phyloP scores from a whole-genome alignment of 495 filamentous ascomycete genomes.

The Hyaloscypha finlandica region DNA sequence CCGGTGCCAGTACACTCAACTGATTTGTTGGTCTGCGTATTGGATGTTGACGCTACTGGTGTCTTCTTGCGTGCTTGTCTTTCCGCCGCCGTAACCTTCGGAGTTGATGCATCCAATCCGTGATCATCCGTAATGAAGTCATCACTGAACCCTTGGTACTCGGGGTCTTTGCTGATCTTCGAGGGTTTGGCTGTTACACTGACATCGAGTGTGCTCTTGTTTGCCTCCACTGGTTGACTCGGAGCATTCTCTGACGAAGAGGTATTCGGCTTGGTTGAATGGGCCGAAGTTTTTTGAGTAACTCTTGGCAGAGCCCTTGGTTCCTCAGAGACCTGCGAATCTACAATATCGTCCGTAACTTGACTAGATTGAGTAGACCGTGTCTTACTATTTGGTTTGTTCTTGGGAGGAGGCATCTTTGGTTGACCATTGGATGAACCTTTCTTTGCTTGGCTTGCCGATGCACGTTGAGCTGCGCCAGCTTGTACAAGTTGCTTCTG shows the following conservation, averaged over 20 bases:
- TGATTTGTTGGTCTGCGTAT: not conserved
- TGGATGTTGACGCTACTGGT: not conserved
- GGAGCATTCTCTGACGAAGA: not conserved
- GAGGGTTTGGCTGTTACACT: not conserved
- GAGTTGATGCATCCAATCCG: conserved; percentile 6
- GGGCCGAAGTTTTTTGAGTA: not conserved
- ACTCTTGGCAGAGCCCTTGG: not conserved
- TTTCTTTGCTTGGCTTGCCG: not conserved
- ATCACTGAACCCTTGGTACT: not conserved
- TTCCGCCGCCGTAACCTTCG: not conserved
- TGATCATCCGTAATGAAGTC: conserved; percentile 3
- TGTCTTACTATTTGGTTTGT: not conserved
- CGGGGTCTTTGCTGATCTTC: not conserved
- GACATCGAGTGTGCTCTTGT: not conserved
- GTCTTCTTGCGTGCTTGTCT: not conserved
- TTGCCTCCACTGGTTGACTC: not conserved
- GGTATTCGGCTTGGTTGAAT: too few species aligned
- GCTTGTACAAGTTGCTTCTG: not conserved
- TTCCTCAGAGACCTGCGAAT: not conserved
- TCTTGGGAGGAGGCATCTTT: not conserved
- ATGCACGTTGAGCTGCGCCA: not conserved
- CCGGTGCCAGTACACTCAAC: not conserved
- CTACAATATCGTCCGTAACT: not conserved
- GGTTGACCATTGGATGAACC: not conserved
- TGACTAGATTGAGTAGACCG: not conserved